Percentiles rank a stretch among this genome's conserved stretches.
Evolutionary conservation across 1,284 basidiomycete species (phyloP).

Genomic region (Ceratobasidium sp.): DNA sequence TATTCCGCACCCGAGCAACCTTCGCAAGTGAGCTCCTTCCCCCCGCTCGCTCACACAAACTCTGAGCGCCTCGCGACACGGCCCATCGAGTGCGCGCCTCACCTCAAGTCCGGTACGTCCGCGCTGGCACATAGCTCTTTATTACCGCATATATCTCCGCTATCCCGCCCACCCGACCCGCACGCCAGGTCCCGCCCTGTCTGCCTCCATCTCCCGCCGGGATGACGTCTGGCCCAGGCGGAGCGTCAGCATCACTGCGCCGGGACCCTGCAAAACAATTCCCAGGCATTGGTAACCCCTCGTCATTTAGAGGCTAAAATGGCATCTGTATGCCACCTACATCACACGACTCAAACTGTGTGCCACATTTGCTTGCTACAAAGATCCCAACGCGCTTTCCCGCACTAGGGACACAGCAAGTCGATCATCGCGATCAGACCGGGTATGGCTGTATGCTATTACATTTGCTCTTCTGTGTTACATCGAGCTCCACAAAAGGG

Average conservation of each 20-base stretch:
- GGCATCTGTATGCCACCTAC: no score
- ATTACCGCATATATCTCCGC: no score
- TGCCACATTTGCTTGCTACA: neutral
- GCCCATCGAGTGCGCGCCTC: slow-evolving; percentile 10
- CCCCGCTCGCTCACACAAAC: neutral
- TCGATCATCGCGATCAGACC: neutral
- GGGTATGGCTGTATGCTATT: neutral
- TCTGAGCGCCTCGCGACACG: neutral
- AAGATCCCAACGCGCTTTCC: neutral
- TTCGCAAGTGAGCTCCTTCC: slow-evolving; percentile 16
- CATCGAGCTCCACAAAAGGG: no score
- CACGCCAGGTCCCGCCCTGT: neutral
- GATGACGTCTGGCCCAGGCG: neutral
- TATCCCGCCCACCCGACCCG: no score
- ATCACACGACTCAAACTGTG: neutral
- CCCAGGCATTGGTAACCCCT: neutral
- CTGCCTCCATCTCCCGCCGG: neutral
- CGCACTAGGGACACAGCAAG: neutral
- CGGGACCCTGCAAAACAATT: no score
- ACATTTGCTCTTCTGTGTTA: no score
- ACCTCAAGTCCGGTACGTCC: slow-evolving; percentile 10
- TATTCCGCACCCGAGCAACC: no score
- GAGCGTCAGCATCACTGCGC: no score
- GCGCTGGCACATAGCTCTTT: neutral
- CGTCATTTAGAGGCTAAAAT: no score